A percentile compares a stretch with the other conserved stretches of the same genome.
Conservation (phyloP, 1,284 basidiomycete genomes). For the Porogramme epimiltina region DNA sequence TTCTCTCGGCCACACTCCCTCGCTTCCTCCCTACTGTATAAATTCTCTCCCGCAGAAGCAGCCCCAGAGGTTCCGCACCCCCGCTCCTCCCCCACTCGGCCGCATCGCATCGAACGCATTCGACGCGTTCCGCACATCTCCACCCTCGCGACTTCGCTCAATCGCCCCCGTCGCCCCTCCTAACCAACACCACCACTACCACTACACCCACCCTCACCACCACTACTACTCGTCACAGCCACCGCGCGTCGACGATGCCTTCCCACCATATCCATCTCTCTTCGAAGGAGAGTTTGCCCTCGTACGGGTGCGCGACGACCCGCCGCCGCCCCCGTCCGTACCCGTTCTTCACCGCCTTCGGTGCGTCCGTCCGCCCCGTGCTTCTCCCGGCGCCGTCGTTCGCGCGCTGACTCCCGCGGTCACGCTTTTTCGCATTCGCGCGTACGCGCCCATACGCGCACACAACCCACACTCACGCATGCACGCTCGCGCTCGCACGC, state of each 20-base stretch:
- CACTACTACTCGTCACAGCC: too few species aligned
- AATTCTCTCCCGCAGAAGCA: conserved; percentile 8
- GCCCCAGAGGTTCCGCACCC: conserved; percentile 1
- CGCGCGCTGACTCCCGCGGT: too few species aligned
- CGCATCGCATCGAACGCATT: too few species aligned
- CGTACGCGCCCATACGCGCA: too few species aligned
- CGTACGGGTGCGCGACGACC: conserved; percentile 14
- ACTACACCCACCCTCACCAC: too few species aligned
- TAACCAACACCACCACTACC: too few species aligned
- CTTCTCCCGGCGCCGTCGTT: not conserved
- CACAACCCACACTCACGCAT: not conserved
- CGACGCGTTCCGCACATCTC: conserved; percentile 14
- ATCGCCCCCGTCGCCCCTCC: too few species aligned
- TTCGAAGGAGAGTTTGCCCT: conserved; percentile 15
- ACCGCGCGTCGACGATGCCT: too few species aligned
- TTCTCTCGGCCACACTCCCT: not conserved
- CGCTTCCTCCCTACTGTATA: conserved; percentile 2
- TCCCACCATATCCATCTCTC: conserved; percentile 14
- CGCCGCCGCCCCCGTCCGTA: conserved; percentile 10
- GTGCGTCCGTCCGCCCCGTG: too few species aligned
- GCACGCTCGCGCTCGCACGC: too few species aligned
- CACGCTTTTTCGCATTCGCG: too few species aligned
- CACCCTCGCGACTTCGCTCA: too few species aligned
- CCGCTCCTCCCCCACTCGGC: conserved; percentile 3
- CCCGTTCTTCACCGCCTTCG: conserved; percentile 21